Base-by-base conservation (phyloP, 495 filamentous ascomycete genomes). In the Penicillium parvum region DNA sequence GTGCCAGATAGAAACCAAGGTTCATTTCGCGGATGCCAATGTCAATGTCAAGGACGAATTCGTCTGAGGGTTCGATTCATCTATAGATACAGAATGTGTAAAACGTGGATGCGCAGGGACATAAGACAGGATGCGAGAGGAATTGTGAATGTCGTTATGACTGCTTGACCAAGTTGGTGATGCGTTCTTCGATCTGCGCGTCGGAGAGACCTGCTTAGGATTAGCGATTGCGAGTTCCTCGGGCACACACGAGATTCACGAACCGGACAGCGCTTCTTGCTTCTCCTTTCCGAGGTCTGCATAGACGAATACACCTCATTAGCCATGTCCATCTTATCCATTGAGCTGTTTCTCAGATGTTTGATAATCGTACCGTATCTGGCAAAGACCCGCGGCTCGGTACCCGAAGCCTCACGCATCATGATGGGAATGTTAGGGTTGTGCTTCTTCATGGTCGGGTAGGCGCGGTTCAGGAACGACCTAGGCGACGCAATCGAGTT, bases 361-460 rank as follows among this genome's bases (percentile, higher is more conserved):
- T 33, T 6, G n/a, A 7, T 30, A 45, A 20, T 36, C 86, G 52
- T 66, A 96, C 90, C 90, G 58, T 91, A 98, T 82, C 92, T 75
- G 47, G 94, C 90, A 65, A 84, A 97, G 32, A 98, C 84, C 56
- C 78, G 83, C 29, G 92, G 91, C 59, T 85, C 67, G 29, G 81
- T 86, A 47, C 83, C 88, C 37, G 77, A 63, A 22, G 94, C 92
- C 69, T 98, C 94, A 50, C 92, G 86, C 37, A 98, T 78, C 75
- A 98, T 71, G 67, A 98, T 97, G 35, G 92, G 92, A 29, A 79
- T 95, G 64, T 88, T 70, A 7, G 92, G 92, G 71, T 98, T 97
- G 75, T 92, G 83, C 78, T 95, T 94, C 80, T 98, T 98, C 91
- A 98, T 97, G 53, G 86, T 90, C 5, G 92, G 94, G 69, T 98